phyloP scores from a whole-genome alignment of 1,284 basidiomycete species.

The Sanguinoderma infundibulare region DNA sequence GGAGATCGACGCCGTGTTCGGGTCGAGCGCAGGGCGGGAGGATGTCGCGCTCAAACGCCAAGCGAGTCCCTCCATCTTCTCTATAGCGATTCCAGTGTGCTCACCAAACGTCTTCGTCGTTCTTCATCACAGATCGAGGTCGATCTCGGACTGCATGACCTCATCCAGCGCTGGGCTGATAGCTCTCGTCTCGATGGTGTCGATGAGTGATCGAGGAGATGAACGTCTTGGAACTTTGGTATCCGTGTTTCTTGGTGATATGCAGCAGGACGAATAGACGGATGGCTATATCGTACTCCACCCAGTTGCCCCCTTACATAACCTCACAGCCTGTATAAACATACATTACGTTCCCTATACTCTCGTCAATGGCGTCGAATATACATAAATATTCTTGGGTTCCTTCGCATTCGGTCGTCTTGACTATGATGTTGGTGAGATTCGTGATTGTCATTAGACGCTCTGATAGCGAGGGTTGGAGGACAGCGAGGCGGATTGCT shows the following conservation, averaged over 20 bases:
- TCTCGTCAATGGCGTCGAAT: too few relatives aligned
- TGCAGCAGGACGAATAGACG: neutral
- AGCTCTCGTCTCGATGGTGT: neutral
- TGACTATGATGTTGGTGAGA: too few relatives aligned
- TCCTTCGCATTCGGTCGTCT: too few relatives aligned
- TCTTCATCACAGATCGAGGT: slow-evolving; percentile 38
- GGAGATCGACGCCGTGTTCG: slow-evolving; percentile 75
- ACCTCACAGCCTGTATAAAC: too few relatives aligned
- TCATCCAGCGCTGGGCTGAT: slow-evolving; percentile 31
- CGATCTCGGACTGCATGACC: slow-evolving; percentile 41
- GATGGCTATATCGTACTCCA: too few relatives aligned
- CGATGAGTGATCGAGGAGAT: neutral
- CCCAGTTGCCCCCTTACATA: too few relatives aligned
- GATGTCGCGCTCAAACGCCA: slow-evolving; percentile 52
- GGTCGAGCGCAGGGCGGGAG: slow-evolving; percentile 56
- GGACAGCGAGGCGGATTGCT: neutral
- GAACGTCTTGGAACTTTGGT: neutral
- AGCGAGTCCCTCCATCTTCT: slow-evolving; percentile 40
- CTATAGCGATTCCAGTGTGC: neutral
- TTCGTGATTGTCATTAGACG: neutral
- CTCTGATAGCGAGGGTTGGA: neutral
- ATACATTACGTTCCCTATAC: too few relatives aligned
- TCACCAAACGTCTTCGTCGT: neutral
- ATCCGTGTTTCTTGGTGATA: too few relatives aligned
- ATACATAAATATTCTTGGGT: too few relatives aligned